phyloP scores from a whole-genome alignment of 2,329 filamentous ascomycete genomes.

The Penicillium sp. region DNA sequence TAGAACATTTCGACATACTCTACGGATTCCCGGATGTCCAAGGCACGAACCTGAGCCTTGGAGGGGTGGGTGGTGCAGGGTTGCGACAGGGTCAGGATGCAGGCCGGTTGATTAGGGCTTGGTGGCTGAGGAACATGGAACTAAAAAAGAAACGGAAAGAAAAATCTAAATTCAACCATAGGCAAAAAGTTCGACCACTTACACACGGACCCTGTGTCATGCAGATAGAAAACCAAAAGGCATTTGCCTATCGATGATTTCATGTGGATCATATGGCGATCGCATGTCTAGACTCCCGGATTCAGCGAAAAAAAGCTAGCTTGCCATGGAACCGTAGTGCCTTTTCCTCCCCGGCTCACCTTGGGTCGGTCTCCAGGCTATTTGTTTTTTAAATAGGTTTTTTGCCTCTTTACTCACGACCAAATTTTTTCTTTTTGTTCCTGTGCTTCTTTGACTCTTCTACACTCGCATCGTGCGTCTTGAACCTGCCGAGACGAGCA shows the following conservation, averaged over 20 bases:
- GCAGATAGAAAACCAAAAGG: not conserved
- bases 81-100: not conserved
- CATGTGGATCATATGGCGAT: constrained; percentile 5
- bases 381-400: not conserved
- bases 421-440: not conserved
- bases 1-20: not conserved
- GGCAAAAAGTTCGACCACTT: not conserved
- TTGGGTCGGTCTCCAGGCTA: not conserved
- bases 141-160: not conserved
- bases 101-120: not conserved
- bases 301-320: not conserved
- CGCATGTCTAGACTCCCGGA: not conserved
- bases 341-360: not conserved
- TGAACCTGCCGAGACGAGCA: not conserved
- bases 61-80: not conserved
- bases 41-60: not conserved
- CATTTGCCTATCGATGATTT: not conserved
- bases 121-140: not conserved
- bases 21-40: not conserved
- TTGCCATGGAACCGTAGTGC: not conserved
- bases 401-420: not conserved
- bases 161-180: not conserved
- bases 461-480: not conserved
- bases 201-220: not conserved
- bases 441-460: not conserved